Conservation (phyloP, 371 early-diverging fungal genomes). For the Mortierella sp. region DNA sequence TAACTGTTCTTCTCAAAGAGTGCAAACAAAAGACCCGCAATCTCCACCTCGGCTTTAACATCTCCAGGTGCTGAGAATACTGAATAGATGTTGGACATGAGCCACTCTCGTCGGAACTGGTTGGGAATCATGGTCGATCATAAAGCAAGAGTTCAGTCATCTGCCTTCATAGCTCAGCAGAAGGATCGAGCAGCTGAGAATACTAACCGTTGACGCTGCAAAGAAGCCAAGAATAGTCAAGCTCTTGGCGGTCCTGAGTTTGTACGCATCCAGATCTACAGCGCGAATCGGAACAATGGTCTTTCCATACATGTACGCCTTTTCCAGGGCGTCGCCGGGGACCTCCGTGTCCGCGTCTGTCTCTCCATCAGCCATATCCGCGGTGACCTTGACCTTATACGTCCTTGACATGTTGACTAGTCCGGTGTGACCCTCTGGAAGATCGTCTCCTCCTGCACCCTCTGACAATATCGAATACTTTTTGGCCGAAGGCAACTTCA, state of each 20-base stretch:
- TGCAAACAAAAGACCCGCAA: constrained; percentile 67
- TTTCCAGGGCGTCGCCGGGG: constrained; percentile 62
- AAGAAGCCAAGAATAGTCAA: constrained; percentile 72
- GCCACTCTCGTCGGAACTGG: constrained; percentile 71
- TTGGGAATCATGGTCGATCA: too few species aligned
- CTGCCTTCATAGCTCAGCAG: too few species aligned
- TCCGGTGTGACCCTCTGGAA: constrained; percentile 53
- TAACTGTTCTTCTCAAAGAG: constrained; percentile 61
- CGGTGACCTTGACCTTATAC: constrained; percentile 56
- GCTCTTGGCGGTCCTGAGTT: constrained; percentile 66
- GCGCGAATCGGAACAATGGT: constrained; percentile 68
- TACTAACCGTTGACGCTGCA: constrained; percentile 51
- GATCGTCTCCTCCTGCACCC: constrained; percentile 16
- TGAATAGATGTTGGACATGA: constrained; percentile 62
- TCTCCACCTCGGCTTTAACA: constrained; percentile 51
- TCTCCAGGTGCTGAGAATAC: constrained; percentile 59
- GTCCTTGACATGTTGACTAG: constrained; percentile 59
- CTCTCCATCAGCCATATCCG: constrained; percentile 39
- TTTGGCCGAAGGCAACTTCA: constrained; percentile 61
- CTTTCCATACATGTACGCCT: constrained; percentile 78
- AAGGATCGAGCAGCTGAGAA: too few species aligned
- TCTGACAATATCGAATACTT: constrained; percentile 72
- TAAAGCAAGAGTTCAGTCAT: neutral
- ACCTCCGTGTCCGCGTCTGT: constrained; percentile 51
- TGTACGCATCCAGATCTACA: constrained; percentile 69